A percentile compares a stretch with the other conserved stretches of the same genome.
Evolutionary conservation across 225 moss, liverwort and hornwort species (phyloP).

Genomic region (Pleurozium schreberi): DNA sequence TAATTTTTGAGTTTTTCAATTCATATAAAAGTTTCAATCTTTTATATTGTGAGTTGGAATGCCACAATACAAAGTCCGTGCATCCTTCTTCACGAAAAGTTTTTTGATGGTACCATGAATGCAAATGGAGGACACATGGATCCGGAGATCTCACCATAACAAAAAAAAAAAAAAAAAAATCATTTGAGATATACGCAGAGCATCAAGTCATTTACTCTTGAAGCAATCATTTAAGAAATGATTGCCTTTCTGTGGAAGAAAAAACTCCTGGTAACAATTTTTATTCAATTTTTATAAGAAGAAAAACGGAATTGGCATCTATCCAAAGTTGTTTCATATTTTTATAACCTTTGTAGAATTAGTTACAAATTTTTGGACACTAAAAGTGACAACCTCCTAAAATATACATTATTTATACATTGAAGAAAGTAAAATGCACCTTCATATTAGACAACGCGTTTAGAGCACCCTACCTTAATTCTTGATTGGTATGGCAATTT

Average conservation of each 20-base stretch:
- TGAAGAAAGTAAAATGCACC: neutral
- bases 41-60: rapidly evolving
- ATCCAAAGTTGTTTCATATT: neutral
- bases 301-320: rapidly evolving
- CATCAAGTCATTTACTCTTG: rapidly evolving
- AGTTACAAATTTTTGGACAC: too few relatives aligned
- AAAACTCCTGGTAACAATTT: neutral
- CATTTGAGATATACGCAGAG: too few relatives aligned
- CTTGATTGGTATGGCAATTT: neutral
- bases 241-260: rapidly evolving
- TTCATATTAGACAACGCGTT: rapidly evolving
- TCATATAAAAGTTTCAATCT: too few relatives aligned
- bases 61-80: rapidly evolving
- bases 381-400: neutral
- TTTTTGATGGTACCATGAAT: rapidly evolving
- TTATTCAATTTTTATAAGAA: rapidly evolving
- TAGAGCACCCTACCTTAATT: rapidly evolving
- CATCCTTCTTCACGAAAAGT: rapidly evolving
- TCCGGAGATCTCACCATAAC: rapidly evolving
- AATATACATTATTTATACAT: too few relatives aligned
- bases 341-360: rapidly evolving
- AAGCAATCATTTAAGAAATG: rapidly evolving
- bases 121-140: rapidly evolving
- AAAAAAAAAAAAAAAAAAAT: neutral
- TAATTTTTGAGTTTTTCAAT: too few relatives aligned